Base-by-base conservation (phyloP, 2,329 filamentous ascomycete species). In the Fusarium buharicum region DNA sequence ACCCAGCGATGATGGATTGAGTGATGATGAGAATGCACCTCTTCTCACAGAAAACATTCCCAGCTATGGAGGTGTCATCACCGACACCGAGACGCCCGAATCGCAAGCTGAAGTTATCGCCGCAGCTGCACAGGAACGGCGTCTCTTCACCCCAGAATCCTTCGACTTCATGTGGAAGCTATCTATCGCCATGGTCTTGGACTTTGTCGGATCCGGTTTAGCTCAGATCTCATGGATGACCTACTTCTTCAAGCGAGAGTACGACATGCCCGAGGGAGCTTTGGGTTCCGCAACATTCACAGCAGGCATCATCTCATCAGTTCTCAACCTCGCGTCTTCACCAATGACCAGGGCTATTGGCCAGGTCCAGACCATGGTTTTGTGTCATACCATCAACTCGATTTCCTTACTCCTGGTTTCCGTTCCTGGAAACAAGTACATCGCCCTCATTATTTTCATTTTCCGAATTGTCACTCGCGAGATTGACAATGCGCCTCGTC, bases 191-290 rank as follows among this genome's bases (percentile, higher is more conserved):
- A 52, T 68, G 46, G 52, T 45, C 1, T 36, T 67, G 13, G 62
- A 68, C 48, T 68, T 68, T 55, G 49, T 68, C 20, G 65, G 62
- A 1, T 68, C 66, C 0, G 66, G 66, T 3, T 53, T 68, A 0
- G 65, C 66, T 3, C 62, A 67, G 16, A 67, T 68, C n/a, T 68
- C 66, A 1, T 68, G 66, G 66, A 68, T 68, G 65, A 68, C 54
- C 2, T 68, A 68, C 6, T 68, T 68, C 36, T 67, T 68, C 46
- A 68, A 62, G 10, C 41, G 62, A 16, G 66, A 68, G 34, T 68
- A 68, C 36, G 40, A 68, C 13, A 66, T 68, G 39, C 47, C 65
- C 2, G 65, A 64, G 7, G 65, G 65, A 1, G 65, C 66, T 0
- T 7, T 68, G 0, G 66, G 66, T 0, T 64, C 62, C 1, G 65